A percentile compares a stretch with the other conserved stretches of the same genome.
Conservation (phyloP, 371 early-diverging fungal species). For the Mucor velutinosus region DNA sequence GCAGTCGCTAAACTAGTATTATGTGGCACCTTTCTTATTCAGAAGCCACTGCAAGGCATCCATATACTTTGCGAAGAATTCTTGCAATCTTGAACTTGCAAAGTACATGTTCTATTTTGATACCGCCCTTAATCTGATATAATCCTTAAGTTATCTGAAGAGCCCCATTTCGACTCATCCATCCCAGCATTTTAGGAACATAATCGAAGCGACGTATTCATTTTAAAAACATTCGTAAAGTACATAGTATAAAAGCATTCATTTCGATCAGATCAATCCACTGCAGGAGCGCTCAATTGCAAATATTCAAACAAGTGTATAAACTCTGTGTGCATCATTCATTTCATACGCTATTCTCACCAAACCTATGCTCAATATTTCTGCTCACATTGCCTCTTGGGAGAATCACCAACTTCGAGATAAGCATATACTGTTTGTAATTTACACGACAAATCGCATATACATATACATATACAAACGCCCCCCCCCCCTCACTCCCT, state of each 20-base stretch:
- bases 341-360: not conserved
- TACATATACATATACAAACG: not conserved
- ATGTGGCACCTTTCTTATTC: not conserved
- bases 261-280: not conserved
- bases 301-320: not conserved
- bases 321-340: not conserved
- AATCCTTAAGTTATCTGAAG: not conserved
- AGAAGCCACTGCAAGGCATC: not conserved
- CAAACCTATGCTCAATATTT: not conserved
- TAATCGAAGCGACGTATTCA: not conserved
- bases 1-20: not conserved
- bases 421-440: too few species aligned
- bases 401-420: not conserved
- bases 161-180: not conserved
- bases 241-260: not conserved
- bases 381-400: not conserved
- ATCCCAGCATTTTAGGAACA: not conserved
- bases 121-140: not conserved
- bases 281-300: not conserved
- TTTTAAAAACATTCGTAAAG: too few species aligned
- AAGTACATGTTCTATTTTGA: not conserved
- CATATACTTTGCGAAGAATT: not conserved
- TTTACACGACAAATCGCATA: not conserved
- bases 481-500: not conserved
- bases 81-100: not conserved